phyloP scores from a whole-genome alignment of 331 rosid species.

The Arachis monticola region DNA sequence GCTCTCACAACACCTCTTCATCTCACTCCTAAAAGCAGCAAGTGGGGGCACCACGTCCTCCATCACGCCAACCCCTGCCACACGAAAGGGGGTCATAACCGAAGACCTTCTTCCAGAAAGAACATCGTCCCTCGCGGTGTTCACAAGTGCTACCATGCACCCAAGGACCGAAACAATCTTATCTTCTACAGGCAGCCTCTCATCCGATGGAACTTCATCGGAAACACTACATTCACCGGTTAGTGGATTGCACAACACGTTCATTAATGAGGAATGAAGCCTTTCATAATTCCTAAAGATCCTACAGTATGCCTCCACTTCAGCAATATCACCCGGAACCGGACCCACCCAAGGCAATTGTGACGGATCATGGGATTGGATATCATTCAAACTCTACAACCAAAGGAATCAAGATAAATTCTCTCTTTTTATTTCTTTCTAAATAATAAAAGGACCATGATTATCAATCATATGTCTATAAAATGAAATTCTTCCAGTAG shows the following conservation, averaged over 20 bases:
- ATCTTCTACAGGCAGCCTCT: constrained; percentile 76
- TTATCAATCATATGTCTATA: constrained; percentile 5
- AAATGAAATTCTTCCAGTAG: constrained; percentile 11
- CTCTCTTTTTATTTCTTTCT: no score
- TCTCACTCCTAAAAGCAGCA: constrained; percentile 77
- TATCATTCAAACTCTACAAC: constrained; percentile 49
- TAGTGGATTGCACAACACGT: constrained; percentile 76
- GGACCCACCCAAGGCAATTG: constrained; percentile 78
- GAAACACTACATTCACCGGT: constrained; percentile 88
- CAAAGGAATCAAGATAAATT: not conserved
- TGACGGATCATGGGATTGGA: constrained; percentile 49
- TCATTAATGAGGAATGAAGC: constrained; percentile 76
- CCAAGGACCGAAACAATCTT: constrained; percentile 94
- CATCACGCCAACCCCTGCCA: constrained; percentile 41
- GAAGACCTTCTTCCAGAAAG: constrained; percentile 85
- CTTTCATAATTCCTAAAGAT: constrained; percentile 80
- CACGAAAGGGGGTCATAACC: constrained; percentile 46
- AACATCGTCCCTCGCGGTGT: constrained; percentile 75
- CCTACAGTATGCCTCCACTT: constrained; percentile 95
- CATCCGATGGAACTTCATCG: constrained; percentile 61
- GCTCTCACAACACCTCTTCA: constrained; percentile 97
- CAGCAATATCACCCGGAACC: constrained; percentile 95
- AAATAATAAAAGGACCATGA: not conserved
- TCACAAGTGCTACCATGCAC: constrained; percentile 77
- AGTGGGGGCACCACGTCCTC: constrained; percentile 87